phyloP scores from a whole-genome alignment of 129 eudicot species.

The Lactuca saligna region DNA sequence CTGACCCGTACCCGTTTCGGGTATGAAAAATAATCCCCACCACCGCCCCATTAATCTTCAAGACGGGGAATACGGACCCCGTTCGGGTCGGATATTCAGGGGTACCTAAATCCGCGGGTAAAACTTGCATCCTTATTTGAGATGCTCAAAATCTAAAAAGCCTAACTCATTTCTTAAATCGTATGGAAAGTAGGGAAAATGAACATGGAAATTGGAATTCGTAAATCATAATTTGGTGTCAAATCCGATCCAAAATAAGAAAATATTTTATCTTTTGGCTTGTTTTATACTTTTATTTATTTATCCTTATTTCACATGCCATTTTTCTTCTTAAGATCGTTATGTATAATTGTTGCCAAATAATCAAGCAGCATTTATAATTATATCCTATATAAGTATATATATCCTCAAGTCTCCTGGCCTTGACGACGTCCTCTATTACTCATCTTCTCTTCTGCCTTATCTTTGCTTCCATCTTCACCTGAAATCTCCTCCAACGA shows the following conservation, averaged over 20 bases:
- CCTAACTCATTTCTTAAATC: background rate
- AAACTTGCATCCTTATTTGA: too few species aligned
- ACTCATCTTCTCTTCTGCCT: conserved; percentile 20
- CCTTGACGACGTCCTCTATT: conserved; percentile 7
- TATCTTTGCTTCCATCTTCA: conserved; percentile 30
- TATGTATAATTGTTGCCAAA: conserved; percentile 1
- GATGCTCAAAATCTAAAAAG: background rate
- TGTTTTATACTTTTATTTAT: conserved; percentile 20
- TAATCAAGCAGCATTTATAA: background rate
- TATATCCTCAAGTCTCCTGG: background rate
- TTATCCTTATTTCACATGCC: conserved; percentile 20
- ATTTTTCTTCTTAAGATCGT: background rate
- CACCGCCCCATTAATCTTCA: too few species aligned
- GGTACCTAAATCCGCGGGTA: too few species aligned
- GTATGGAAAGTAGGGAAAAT: too few species aligned
- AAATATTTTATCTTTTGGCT: background rate
- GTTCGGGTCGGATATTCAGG: too few species aligned
- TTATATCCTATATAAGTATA: background rate
- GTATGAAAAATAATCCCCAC: too few species aligned
- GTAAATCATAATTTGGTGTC: too few species aligned
- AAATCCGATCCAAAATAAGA: background rate
- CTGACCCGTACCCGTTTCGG: too few species aligned
- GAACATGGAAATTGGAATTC: too few species aligned
- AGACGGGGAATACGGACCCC: too few species aligned
- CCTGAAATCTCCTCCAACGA: conserved; percentile 54